Conservation (phyloP, 768 basidiomycete genomes). For the Boletus rex-veris region DNA sequence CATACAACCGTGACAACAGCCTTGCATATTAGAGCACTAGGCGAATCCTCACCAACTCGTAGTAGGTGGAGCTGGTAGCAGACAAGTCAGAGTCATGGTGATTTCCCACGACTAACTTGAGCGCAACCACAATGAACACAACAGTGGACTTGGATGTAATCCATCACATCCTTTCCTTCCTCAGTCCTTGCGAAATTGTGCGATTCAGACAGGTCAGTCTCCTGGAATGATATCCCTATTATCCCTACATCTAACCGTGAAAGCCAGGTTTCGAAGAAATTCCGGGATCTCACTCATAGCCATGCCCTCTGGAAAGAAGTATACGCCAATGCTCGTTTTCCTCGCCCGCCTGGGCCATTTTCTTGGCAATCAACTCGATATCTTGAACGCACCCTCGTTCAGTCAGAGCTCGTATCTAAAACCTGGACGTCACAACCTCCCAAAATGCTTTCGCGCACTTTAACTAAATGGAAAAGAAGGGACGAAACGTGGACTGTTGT, state of each 20-base stretch:
- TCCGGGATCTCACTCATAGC: not conserved
- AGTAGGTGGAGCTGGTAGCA: no score
- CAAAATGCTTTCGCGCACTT: not conserved
- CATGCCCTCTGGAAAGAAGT: not conserved
- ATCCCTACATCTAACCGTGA: not conserved
- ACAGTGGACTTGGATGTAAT: not conserved
- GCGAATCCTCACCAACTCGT: no score
- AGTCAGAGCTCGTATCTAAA: not conserved
- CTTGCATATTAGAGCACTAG: no score
- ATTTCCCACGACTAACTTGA: no score
- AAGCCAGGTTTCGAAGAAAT: not conserved
- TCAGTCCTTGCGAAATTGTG: not conserved
- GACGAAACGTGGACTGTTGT: not conserved
- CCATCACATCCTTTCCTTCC: not conserved
- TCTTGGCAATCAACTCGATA: not conserved
- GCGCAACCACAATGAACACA: no score
- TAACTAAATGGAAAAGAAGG: not conserved
- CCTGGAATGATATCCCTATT: no score
- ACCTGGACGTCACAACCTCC: not conserved
- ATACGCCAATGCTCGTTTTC: not conserved
- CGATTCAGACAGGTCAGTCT: not conserved
- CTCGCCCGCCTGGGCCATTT: not conserved
- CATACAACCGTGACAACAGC: no score
- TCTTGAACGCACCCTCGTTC: not conserved
- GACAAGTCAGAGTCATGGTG: no score